phyloP scores from a whole-genome alignment of 192 early-diverging fungal species.

The Podila clonocystis region DNA sequence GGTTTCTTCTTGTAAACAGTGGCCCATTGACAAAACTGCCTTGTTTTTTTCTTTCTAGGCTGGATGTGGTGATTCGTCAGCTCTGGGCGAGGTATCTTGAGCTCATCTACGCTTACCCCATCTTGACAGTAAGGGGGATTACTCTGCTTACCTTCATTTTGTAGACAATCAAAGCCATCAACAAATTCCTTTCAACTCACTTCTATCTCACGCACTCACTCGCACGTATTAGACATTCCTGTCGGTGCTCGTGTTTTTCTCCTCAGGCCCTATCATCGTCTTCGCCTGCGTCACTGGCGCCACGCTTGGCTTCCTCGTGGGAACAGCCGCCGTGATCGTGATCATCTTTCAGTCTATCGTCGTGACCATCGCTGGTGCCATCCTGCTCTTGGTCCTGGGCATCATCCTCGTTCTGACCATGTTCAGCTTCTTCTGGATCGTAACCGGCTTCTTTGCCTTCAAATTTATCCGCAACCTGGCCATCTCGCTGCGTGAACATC shows the following conservation, averaged over 20 bases:
- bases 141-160: neutral
- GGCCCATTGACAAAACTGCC: neutral
- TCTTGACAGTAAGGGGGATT: conserved; percentile 18
- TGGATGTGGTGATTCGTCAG: neutral
- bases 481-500: conserved; percentile 3
- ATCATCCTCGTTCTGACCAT: conserved; percentile 26
- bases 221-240: conserved; percentile 19
- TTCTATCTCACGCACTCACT: too few relatives aligned
- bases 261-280: conserved; percentile 21
- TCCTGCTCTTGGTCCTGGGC: conserved; percentile 29
- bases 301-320: conserved; percentile 21
- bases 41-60: conserved; percentile 3
- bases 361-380: conserved; percentile 22
- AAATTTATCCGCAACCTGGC: conserved; percentile 7
- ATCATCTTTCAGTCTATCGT: conserved; percentile 36
- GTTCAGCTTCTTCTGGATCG: conserved; percentile 25
- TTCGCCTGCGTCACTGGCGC: conserved; percentile 35
- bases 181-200: too few relatives aligned
- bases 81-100: conserved; percentile 12
- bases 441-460: conserved; percentile 22
- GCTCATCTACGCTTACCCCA: conserved; percentile 13
- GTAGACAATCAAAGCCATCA: too few relatives aligned
- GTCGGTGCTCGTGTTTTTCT: conserved; percentile 17
- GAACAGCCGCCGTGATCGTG: conserved; percentile 15
- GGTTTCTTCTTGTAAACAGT: neutral